Evolutionary conservation across 345 rosid genomes (phyloP), one percentile per base, ranked within the genome.

Genomic region (Nephelium lappaceum): DNA sequence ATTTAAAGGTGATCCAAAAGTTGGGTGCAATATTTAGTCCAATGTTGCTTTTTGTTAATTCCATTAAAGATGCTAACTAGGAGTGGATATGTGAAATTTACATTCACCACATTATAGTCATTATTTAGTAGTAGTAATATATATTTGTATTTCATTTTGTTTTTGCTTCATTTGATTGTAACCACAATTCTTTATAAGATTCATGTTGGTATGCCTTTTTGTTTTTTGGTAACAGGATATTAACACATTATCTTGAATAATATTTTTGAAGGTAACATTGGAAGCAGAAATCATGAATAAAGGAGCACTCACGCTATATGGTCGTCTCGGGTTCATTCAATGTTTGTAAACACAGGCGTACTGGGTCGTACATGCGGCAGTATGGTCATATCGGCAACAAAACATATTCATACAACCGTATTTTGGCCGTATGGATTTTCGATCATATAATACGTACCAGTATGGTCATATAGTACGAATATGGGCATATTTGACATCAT

Each of bases 231-330:
- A 23, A 43, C 66, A 58, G 42, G 36, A n/a, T 47, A 55, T 70
- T 66, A 11, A 25, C 7, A 71, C 19, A 21, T n/a, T n/a, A 41
- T 21, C 57, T 19, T 23, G 67, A 42, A 3, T 55, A 45, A 68
- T 38, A 45, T 57, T 70, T 73, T 23, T 61, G 69, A 84, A 94
- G 99, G 99, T 96, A 73, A 90, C 97, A 3, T 74, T 94, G 86
- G 98, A 96, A 83, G 98, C 98, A n/a, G 99, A 95, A 87, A 97
- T 94, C 27, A 91, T 94, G 31, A 96, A 96, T 83, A 91, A 94
- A 89, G 98, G 98, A 77, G 99, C 97, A 36, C 94, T 96, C 53
- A 97, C 98, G 14, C 86, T 96, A 8, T 96, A 96, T 75, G 97
- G 97, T n/a, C 86, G 97, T 61, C 99, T 96, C 7, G 97, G 98